Evolutionary conservation across 805 yeast genomes (phyloP), one percentile per base, ranked within the genome.

Genomic region (Pichia pseudocactophila): DNA sequence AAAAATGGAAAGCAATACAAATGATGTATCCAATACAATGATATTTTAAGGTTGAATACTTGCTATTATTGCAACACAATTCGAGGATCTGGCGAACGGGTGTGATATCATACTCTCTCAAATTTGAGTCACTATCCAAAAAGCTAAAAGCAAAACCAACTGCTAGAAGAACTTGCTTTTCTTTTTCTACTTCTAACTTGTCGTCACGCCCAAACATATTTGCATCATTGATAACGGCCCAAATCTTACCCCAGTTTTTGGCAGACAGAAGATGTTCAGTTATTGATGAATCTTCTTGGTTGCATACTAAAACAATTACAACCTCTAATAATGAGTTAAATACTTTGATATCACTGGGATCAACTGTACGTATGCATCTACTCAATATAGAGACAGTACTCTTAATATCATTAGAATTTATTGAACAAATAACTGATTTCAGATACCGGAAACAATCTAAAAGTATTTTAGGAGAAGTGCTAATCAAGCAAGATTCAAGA

Each of bases 21-120:
- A 34, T 61, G 53, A 53, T 50, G 36, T 59, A 59, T 1, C 61
- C 63, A 12, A 52, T 36, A 16, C 56, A 48, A 38, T 57, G 61
- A 12, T 48, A 34, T 33, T 52, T 46, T 16, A 42, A 39, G 7
- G 44, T 40, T n/a, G 44, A 40, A 2, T 18, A n/a, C 2, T 32
- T 3, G 5, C 6, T 7, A 28, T 28, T n/a, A 28, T 28, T 13
- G 11, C 6, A 28, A 28, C 31, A 12, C 6, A n/a, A 10, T n/a
- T 12, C 15, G 17, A n/a, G 16, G 3, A 7, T 7, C 16, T 34
- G 6, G 13, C 13, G 15, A 28, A 28, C 13, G 13, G 11, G 13
- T 13, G 11, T 4, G 11, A 28, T 28, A 10, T n/a, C 15, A 12
- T 28, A 4, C 11, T 16, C 11, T 13, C 18, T 12, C 7, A 13